Evolutionary conservation across 2,329 filamentous ascomycete species (phyloP).

Genomic region (Verticillium tricorpus): DNA sequence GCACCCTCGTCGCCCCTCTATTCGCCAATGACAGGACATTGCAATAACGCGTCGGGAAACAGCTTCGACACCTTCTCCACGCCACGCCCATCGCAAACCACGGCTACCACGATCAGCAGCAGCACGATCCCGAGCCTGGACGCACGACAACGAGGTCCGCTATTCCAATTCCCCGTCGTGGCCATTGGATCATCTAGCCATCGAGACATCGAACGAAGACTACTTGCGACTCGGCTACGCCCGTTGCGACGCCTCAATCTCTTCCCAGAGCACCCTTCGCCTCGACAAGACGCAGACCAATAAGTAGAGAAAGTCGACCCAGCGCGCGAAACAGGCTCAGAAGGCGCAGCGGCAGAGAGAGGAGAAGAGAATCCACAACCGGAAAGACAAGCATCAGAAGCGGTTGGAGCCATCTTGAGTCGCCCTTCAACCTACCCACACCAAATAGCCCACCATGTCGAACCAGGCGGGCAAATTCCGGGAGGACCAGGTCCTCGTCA

Average conservation of each 20-base stretch:
- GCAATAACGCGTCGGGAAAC: not conserved
- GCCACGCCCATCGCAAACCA: not conserved
- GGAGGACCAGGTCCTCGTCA: conserved; percentile 63
- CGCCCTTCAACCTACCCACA: not conserved
- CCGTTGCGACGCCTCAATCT: not conserved
- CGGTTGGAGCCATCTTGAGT: not conserved
- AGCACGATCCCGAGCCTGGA: not conserved
- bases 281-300: not conserved
- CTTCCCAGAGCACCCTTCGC: not conserved
- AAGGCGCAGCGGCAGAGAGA: not conserved
- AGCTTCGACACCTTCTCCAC: not conserved
- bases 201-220: not conserved
- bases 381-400: not conserved
- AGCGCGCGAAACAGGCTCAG: not conserved
- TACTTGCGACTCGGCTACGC: not conserved
- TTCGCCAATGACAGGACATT: not conserved
- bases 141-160: not conserved
- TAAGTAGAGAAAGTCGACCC: not conserved
- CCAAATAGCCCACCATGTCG: conserved; percentile 37
- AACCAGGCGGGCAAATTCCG: conserved; percentile 55
- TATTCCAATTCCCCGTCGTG: not conserved
- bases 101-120: not conserved
- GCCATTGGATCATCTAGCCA: not conserved
- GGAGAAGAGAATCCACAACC: not conserved
- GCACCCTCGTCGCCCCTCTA: not conserved